These are phyloP conservation scores for Neurospora africana DNA, from an alignment of 495 filamentous ascomycete species.

Conservation along the genomic window DNA sequence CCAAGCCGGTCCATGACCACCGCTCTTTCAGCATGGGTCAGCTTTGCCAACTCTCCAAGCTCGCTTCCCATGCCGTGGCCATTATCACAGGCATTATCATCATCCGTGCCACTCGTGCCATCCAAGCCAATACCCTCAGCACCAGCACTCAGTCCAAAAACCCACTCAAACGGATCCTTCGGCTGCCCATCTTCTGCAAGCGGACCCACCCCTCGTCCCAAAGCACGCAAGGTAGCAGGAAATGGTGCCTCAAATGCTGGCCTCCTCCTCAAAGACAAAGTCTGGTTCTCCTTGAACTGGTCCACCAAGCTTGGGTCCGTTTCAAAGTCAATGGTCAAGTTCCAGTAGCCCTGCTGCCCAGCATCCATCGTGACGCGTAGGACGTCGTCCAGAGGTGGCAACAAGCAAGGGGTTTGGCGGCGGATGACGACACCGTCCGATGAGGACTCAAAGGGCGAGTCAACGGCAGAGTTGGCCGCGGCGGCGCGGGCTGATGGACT, in stretches of 20 bases:
- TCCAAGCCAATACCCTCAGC: neutral
- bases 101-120: neutral
- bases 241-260: constrained; percentile 62
- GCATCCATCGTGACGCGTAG: constrained; percentile 50
- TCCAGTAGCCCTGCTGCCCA: constrained; percentile 68
- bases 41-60: constrained; percentile 46
- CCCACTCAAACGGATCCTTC: constrained; percentile 54
- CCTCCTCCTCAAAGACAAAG: constrained; percentile 70
- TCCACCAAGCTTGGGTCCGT: constrained; percentile 51
- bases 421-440: constrained; percentile 11
- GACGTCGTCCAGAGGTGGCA: constrained; percentile 69
- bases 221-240: constrained; percentile 58
- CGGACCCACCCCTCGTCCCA: constrained; percentile 37
- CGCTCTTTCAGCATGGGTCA: constrained; percentile 68
- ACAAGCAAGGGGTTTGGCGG: constrained; percentile 60
- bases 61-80: constrained; percentile 5
- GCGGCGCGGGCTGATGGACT: constrained; percentile 15
- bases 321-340: constrained; percentile 68
- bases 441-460: neutral
- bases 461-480: neutral
- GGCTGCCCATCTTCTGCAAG: constrained; percentile 4
- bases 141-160: constrained; percentile 37
- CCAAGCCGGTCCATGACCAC: constrained; percentile 50
- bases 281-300: constrained; percentile 65
- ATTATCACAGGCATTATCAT: neutral